These are phyloP conservation scores for Ustulina deusta DNA, from an alignment of 2,329 filamentous ascomycete genomes.

Conservation along the genomic window DNA sequence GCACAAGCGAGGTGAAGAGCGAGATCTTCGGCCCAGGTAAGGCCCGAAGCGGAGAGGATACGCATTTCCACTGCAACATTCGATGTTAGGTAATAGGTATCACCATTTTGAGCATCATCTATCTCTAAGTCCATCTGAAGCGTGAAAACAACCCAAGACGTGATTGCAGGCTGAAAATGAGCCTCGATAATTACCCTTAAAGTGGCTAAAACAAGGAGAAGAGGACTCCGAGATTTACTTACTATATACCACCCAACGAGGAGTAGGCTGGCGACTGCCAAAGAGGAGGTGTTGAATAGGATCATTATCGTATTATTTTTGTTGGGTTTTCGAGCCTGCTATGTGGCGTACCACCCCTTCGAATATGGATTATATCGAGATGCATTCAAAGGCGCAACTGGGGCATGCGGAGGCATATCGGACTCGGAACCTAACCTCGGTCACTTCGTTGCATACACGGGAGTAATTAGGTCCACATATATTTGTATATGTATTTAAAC, in stretches of 20 bases:
- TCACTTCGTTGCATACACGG: conserved; percentile 25
- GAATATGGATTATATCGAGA: neutral
- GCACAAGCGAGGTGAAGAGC: conserved; percentile 61
- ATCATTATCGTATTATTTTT: conserved; percentile 39
- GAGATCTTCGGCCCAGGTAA: conserved; percentile 64
- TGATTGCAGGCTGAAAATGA: neutral
- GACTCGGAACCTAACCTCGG: neutral
- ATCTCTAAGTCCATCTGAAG: neutral
- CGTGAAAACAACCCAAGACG: neutral
- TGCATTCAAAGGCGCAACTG: neutral
- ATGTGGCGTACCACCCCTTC: neutral
- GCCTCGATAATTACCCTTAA: neutral
- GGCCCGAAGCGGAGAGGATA: conserved; percentile 54
- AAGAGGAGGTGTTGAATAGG: conserved; percentile 41
- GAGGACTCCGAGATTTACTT: neutral
- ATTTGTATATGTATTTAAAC: neutral
- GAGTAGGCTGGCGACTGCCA: conserved; percentile 37
- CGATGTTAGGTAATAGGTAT: conserved; percentile 5
- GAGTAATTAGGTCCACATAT: too few species aligned
- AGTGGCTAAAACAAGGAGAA: neutral
- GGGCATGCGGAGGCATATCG: conserved; percentile 18
- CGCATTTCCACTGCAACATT: conserved; percentile 42
- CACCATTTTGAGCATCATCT: neutral
- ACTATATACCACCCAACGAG: conserved; percentile 40
- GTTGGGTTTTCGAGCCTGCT: neutral